These are phyloP conservation scores for Tolypocladium tundrense DNA, from an alignment of 2,329 filamentous ascomycete genomes.

Conservation along the genomic window DNA sequence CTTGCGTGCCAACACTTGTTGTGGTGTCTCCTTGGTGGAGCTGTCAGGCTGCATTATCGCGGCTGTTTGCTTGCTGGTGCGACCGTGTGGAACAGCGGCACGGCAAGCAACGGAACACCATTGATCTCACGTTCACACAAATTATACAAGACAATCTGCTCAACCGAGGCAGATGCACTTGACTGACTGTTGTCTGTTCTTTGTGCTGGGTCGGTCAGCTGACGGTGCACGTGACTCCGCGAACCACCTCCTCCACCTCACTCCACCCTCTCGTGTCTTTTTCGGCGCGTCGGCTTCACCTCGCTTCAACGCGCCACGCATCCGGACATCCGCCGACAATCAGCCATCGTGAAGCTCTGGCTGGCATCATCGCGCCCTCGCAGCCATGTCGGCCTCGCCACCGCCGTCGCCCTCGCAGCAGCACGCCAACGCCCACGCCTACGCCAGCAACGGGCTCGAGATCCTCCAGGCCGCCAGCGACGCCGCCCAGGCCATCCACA, in stretches of 20 bases:
- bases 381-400: constrained; percentile 15
- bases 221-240: too few species aligned
- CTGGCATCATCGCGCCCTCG: constrained; percentile 1
- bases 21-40: too few species aligned
- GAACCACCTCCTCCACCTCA: neutral
- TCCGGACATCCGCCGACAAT: constrained; percentile 33
- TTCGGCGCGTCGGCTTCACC: constrained; percentile 21
- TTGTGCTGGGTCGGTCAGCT: too few species aligned
- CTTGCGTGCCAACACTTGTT: neutral
- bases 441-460: constrained; percentile 34
- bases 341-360: constrained; percentile 24
- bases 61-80: too few species aligned
- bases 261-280: neutral
- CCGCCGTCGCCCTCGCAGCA: constrained; percentile 11
- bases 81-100: too few species aligned
- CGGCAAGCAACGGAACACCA: too few species aligned
- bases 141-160: too few species aligned
- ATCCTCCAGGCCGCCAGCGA: constrained; percentile 35
- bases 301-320: constrained; percentile 25
- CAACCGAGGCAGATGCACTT: too few species aligned
- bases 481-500: constrained; percentile 29
- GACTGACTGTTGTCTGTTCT: too few species aligned
- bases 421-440: constrained; percentile 26
- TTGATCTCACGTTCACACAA: too few species aligned
- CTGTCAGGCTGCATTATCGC: too few species aligned